Evolutionary conservation across 768 basidiomycete genomes (phyloP).

Genomic region (Lactarius trivialis): DNA sequence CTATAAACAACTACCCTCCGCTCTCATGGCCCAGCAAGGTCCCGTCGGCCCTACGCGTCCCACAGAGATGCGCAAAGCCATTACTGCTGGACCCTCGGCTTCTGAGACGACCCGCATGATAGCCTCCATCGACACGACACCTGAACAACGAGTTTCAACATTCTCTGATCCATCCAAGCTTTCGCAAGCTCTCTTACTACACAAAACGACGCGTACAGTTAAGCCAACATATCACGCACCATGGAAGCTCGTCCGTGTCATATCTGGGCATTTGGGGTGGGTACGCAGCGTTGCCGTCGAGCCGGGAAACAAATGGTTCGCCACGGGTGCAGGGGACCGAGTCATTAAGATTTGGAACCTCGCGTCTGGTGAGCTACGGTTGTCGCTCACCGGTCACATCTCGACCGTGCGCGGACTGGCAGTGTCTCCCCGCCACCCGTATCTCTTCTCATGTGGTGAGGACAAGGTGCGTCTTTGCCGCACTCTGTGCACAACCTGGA

Average conservation of each 20-base stretch:
- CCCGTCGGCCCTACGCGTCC: conserved; percentile 76
- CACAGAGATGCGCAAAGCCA: conserved; percentile 53
- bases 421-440: conserved; percentile 89
- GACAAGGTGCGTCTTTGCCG: conserved; percentile 66
- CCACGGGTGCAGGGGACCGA: conserved; percentile 93
- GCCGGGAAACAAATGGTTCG: conserved; percentile 98
- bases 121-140: conserved; percentile 68
- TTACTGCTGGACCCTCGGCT: conserved; percentile 60
- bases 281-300: conserved; percentile 94
- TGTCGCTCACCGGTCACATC: conserved; percentile 97
- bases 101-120: conserved; percentile 51
- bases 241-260: conserved; percentile 95
- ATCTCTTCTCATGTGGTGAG: conserved; percentile 95
- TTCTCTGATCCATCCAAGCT: conserved; percentile 60
- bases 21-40: conserved; percentile 74
- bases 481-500: neutral
- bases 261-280: conserved; percentile 98
- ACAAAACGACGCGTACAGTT: conserved; percentile 89
- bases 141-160: conserved; percentile 59
- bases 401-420: conserved; percentile 93
- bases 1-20: conserved; percentile 75
- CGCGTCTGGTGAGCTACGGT: conserved; percentile 92
- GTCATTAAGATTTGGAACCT: conserved; percentile 99
- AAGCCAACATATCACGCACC: conserved; percentile 94
- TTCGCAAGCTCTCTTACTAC: conserved; percentile 83